These are phyloP conservation scores for Helicocarpus griseus DNA, from an alignment of 2,329 filamentous ascomycete species.

Conservation along the genomic window DNA sequence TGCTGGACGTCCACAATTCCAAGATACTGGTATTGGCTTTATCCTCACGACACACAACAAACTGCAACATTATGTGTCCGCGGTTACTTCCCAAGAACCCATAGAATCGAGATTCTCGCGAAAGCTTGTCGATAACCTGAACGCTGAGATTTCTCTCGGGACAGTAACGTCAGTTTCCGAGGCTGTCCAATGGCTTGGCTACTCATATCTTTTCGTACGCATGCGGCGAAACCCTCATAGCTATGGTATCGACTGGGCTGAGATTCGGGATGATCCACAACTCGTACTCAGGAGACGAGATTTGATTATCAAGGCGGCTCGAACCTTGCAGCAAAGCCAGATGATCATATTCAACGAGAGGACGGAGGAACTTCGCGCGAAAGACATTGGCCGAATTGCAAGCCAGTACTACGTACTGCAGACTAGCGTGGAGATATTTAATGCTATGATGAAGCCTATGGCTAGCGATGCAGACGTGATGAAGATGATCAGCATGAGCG, in stretches of 20 bases:
- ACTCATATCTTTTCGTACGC: slow-evolving; percentile 92
- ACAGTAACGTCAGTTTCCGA: slow-evolving; percentile 92
- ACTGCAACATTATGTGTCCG: slow-evolving; percentile 78
- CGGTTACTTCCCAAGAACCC: slow-evolving; percentile 89
- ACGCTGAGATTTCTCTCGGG: slow-evolving; percentile 85
- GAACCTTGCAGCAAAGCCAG: slow-evolving; percentile 80
- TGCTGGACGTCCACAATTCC: slow-evolving; percentile 93
- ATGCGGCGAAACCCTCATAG: slow-evolving; percentile 87
- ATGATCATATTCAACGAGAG: slow-evolving; percentile 98
- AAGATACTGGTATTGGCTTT: slow-evolving; percentile 95
- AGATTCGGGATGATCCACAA: slow-evolving; percentile 77
- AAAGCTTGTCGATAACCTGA: slow-evolving; percentile 91
- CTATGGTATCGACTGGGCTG: slow-evolving; percentile 92
- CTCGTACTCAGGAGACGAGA: slow-evolving; percentile 78
- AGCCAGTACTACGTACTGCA: slow-evolving; percentile 96
- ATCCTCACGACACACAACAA: slow-evolving; percentile 97
- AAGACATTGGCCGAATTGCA: slow-evolving; percentile 91
- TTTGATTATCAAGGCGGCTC: slow-evolving; percentile 78
- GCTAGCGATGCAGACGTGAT: slow-evolving; percentile 86
- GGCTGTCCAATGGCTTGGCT: slow-evolving; percentile 93
- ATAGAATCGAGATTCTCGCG: slow-evolving; percentile 96
- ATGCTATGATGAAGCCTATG: slow-evolving; percentile 78
- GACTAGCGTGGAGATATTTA: slow-evolving; percentile 91
- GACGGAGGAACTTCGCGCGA: slow-evolving; percentile 85
- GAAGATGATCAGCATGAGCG: slow-evolving; percentile 94